These are phyloP conservation scores for Stephania japonica DNA, from an alignment of 164 flowering plant genomes.

Conservation along the genomic window DNA sequence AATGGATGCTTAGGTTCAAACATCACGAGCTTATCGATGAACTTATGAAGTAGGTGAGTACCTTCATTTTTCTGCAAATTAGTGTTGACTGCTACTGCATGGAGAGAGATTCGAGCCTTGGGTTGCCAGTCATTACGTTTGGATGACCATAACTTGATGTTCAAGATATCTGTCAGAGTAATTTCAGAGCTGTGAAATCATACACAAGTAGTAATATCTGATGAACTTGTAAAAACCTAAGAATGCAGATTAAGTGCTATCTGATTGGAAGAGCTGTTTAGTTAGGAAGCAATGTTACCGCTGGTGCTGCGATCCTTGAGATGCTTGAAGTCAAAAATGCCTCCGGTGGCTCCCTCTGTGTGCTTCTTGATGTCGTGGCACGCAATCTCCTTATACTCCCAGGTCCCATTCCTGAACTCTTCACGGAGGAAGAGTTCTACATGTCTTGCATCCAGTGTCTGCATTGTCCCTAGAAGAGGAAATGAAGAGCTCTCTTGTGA, in stretches of 20 bases:
- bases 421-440: constrained; percentile 71
- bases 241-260: not conserved
- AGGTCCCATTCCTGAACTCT: constrained; percentile 56
- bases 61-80: constrained; percentile 82
- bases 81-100: constrained; percentile 84
- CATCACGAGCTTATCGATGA: not conserved
- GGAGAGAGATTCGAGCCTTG: constrained; percentile 58
- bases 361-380: constrained; percentile 42
- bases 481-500: not conserved
- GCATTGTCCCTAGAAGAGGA: constrained; percentile 79
- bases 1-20: not conserved
- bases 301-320: constrained; percentile 39
- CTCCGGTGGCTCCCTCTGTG: constrained; percentile 54
- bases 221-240: not conserved
- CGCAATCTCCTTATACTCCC: constrained; percentile 72
- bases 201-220: not conserved
- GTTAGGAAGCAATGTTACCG: constrained; percentile 32
- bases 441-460: constrained; percentile 81
- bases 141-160: constrained; percentile 68
- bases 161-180: constrained; percentile 43
- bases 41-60: constrained; percentile 14
- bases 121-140: constrained; percentile 71
- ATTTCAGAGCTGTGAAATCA: constrained; percentile 4
- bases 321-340: constrained; percentile 62
- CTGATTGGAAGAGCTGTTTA: not conserved